A percentile compares a stretch with the other conserved stretches of the same genome.
These are phyloP conservation scores for Microsporum canis DNA, from an alignment of 2,329 filamentous ascomycete species.

Conservation along the genomic window DNA sequence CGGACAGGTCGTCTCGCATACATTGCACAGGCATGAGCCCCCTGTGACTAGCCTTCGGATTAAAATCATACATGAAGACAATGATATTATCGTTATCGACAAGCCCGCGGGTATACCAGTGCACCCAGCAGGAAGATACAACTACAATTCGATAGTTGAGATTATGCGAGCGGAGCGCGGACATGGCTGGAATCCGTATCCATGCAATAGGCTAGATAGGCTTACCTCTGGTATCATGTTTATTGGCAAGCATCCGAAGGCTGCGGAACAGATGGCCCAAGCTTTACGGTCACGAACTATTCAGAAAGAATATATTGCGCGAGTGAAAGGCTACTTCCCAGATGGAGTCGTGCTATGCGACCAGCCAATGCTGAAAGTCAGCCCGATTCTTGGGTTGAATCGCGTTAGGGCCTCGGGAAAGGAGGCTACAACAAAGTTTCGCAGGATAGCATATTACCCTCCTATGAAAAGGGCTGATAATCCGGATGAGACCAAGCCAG, in stretches of 20 bases:
- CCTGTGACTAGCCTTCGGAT: slow-evolving; percentile 75
- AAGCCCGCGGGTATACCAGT: slow-evolving; percentile 93
- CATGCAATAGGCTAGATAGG: slow-evolving; percentile 88
- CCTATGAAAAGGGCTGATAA: slow-evolving; percentile 26
- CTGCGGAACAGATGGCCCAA: slow-evolving; percentile 62
- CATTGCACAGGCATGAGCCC: slow-evolving; percentile 87
- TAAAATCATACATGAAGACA: slow-evolving; percentile 76
- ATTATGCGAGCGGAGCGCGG: slow-evolving; percentile 72
- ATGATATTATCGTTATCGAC: slow-evolving; percentile 90
- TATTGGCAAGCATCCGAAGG: slow-evolving; percentile 72
- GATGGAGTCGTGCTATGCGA: slow-evolving; percentile 86
- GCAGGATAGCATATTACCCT: slow-evolving; percentile 83
- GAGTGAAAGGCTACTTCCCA: slow-evolving; percentile 83
- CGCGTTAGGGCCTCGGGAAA: slow-evolving; percentile 90
- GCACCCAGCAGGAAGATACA: slow-evolving; percentile 88
- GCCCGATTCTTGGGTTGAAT: slow-evolving; percentile 88
- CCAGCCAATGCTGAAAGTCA: slow-evolving; percentile 86
- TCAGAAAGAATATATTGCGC: slow-evolving; percentile 87
- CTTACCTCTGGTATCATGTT: slow-evolving; percentile 98
- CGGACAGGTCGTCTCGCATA: slow-evolving; percentile 84
- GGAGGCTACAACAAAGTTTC: slow-evolving; percentile 79
- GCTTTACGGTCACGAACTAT: slow-evolving; percentile 74
- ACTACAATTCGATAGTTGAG: slow-evolving; percentile 87
- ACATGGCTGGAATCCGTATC: slow-evolving; percentile 48
- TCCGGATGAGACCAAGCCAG: slow-evolving; percentile 2